Conservation (phyloP, 768 basidiomycete genomes). For the Russula sp. region DNA sequence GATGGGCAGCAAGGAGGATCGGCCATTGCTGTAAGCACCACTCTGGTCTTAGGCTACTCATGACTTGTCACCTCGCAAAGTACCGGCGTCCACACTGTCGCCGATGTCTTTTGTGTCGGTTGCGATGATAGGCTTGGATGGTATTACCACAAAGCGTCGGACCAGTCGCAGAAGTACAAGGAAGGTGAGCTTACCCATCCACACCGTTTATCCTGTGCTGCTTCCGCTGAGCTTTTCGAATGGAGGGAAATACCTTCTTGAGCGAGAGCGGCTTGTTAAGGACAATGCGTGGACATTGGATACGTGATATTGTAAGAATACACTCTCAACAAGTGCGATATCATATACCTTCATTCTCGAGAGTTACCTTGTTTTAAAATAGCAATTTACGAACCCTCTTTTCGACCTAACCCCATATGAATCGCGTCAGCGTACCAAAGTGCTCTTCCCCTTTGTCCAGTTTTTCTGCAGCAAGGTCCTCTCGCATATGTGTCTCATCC, state of each 20-base stretch:
- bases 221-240: neutral
- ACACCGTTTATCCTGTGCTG: neutral
- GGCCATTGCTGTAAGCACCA: constrained; percentile 52
- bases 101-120: constrained; percentile 71
- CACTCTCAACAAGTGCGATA: neutral
- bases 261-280: constrained; percentile 72
- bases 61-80: constrained; percentile 30
- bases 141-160: constrained; percentile 76
- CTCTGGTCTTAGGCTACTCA: neutral
- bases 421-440: constrained; percentile 26
- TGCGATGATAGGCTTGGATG: constrained; percentile 76
- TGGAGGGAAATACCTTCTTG: constrained; percentile 72
- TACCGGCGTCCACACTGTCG: constrained; percentile 75
- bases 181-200: constrained; percentile 46
- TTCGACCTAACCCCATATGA: constrained; percentile 27
- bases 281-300: constrained; percentile 75
- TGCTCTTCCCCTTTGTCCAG: constrained; percentile 30
- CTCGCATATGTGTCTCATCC: constrained; percentile 55
- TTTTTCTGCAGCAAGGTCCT: constrained; percentile 45
- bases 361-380: neutral
- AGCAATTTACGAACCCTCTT: neutral
- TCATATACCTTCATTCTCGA: neutral
- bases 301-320: constrained; percentile 25
- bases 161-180: constrained; percentile 76
- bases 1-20: constrained; percentile 65